A percentile compares a stretch with the other conserved stretches of the same genome.
Conservation (phyloP, 129 eudicot species). For the Chrysanthemum seticuspe region DNA sequence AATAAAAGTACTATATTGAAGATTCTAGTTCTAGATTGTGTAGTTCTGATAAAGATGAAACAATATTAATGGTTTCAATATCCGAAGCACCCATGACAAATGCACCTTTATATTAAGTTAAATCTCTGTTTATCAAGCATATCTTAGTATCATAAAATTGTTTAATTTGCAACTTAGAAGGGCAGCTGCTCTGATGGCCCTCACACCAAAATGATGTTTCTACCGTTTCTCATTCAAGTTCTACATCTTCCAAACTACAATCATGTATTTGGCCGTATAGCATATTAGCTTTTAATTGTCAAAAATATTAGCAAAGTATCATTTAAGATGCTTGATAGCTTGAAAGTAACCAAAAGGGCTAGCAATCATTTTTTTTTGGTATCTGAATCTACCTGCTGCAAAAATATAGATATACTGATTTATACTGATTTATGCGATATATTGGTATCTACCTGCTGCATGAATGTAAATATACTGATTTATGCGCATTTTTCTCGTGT, state of each 20-base stretch:
- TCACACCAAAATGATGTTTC: not conserved
- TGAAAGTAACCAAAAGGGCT: no score
- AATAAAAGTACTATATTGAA: not conserved
- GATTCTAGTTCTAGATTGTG: not conserved
- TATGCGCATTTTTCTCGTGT: constrained; percentile 12
- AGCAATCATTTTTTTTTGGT: no score
- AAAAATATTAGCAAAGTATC: not conserved
- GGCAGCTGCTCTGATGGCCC: not conserved
- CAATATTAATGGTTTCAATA: not conserved
- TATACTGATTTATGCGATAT: not conserved
- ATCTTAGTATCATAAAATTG: not conserved
- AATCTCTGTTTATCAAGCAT: not conserved
- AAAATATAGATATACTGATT: no score
- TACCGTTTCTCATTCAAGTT: not conserved
- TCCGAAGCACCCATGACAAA: not conserved
- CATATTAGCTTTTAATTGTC: not conserved
- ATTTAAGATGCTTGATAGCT: not conserved
- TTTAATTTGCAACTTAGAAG: not conserved
- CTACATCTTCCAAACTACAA: not conserved
- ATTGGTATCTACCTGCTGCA: not conserved
- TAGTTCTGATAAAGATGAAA: not conserved
- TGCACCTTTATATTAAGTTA: not conserved
- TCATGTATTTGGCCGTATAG: not conserved
- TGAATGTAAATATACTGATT: not conserved
- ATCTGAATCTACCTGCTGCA: no score